Percentiles rank a stretch among this genome's conserved stretches.
phyloP scores from a whole-genome alignment of 1,284 basidiomycete genomes.

The Tremellales sp. region DNA sequence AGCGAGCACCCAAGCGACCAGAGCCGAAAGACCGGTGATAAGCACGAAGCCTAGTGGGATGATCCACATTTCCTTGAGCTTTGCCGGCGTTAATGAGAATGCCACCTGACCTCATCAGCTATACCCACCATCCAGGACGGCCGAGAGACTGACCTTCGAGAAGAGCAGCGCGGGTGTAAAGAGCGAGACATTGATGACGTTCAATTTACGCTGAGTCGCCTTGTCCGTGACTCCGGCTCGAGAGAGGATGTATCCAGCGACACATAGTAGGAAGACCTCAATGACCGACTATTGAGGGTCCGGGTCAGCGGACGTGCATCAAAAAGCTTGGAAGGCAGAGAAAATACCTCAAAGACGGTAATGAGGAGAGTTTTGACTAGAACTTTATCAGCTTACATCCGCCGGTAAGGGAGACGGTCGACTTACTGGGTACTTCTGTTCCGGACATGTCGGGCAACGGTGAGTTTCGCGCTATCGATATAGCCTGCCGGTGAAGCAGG shows the following conservation, averaged over 20 bases:
- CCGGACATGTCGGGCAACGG: background rate
- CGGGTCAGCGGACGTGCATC: background rate
- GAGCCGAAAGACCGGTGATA: constrained; percentile 61
- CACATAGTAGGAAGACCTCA: constrained; percentile 80
- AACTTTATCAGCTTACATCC: background rate
- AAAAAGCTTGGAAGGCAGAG: background rate
- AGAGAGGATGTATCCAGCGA: constrained; percentile 80
- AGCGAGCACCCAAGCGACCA: constrained; percentile 47
- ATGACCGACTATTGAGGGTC: constrained; percentile 67
- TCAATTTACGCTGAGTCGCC: constrained; percentile 72
- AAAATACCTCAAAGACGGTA: constrained; percentile 58
- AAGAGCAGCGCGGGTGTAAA: constrained; percentile 91
- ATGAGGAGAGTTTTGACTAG: constrained; percentile 32
- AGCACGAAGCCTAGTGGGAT: constrained; percentile 79
- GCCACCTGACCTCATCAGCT: constrained; percentile 35
- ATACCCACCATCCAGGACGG: background rate
- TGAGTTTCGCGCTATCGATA: too few species aligned
- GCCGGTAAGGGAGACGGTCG: background rate
- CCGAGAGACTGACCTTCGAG: constrained; percentile 76
- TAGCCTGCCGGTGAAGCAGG: too few species aligned
- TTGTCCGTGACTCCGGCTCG: constrained; percentile 77
- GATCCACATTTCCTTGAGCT: constrained; percentile 83
- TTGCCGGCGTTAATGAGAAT: constrained; percentile 55
- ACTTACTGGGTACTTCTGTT: constrained; percentile 6
- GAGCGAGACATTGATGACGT: constrained; percentile 59